Conservation (phyloP, 148 eudicot genomes). For the Rhododendron vialii region DNA sequence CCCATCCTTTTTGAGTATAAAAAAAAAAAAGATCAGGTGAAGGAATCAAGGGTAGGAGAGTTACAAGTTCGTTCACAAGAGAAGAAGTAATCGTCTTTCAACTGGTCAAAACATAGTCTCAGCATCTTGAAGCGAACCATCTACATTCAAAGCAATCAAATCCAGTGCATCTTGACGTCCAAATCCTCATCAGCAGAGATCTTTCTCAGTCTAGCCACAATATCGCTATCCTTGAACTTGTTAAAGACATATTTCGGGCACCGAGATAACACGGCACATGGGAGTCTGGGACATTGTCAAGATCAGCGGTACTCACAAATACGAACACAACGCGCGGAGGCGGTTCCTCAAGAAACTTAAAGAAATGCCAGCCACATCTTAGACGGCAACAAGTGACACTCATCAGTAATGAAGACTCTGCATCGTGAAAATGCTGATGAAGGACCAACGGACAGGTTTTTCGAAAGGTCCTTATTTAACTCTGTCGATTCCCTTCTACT, state of each 20-base stretch:
- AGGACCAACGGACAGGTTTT: constrained; percentile 43
- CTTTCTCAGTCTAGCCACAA: constrained; percentile 60
- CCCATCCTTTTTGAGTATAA: too few relatives aligned
- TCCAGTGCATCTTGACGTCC: constrained; percentile 88
- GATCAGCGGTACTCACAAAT: constrained; percentile 63
- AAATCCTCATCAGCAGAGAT: constrained; percentile 65
- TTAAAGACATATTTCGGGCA: constrained; percentile 83
- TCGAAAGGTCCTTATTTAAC: constrained; percentile 45
- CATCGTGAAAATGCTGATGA: constrained; percentile 46
- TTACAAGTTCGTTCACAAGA: constrained; percentile 94
- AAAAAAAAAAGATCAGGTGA: constrained; percentile 27
- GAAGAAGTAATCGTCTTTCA: constrained; percentile 72
- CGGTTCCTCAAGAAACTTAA: constrained; percentile 74
- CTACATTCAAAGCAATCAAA: constrained; percentile 84
- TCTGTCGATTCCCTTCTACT: constrained; percentile 63
- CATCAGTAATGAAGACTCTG: constrained; percentile 63
- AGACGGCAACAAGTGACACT: constrained; percentile 86
- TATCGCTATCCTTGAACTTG: constrained; percentile 74
- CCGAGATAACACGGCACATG: constrained; percentile 71
- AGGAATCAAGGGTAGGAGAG: constrained; percentile 23
- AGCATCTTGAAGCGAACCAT: constrained; percentile 93
- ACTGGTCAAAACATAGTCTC: constrained; percentile 92
- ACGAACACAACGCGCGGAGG: constrained; percentile 67
- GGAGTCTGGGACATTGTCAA: constrained; percentile 55
- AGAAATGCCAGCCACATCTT: constrained; percentile 79